Percentiles rank a stretch among this genome's conserved stretches.
Conservation (phyloP, 371 early-diverging fungal genomes). For the Dipsacomyces acuminosporus region DNA sequence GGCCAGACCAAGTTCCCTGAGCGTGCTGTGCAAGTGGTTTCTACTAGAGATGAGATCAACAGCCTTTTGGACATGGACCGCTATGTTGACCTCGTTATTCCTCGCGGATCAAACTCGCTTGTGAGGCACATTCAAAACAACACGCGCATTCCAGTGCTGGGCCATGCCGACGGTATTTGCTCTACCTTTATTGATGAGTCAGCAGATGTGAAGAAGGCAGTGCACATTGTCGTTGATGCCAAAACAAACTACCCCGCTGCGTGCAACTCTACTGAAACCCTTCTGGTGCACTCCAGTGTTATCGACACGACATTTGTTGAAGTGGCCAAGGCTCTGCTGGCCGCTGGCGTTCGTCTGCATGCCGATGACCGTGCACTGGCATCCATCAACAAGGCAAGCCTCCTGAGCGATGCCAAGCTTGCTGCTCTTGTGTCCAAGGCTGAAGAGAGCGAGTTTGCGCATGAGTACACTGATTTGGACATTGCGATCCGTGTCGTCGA, state of each 20-base stretch:
- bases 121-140: slow-evolving; percentile 86
- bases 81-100: slow-evolving; percentile 93
- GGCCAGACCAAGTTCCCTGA: slow-evolving; percentile 52
- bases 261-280: slow-evolving; percentile 90
- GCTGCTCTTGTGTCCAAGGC: slow-evolving; percentile 19
- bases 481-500: slow-evolving; percentile 79
- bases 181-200: slow-evolving; percentile 81
- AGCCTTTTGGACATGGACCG: slow-evolving; percentile 79
- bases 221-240: slow-evolving; percentile 77
- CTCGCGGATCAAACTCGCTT: slow-evolving; percentile 85
- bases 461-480: slow-evolving; percentile 83
- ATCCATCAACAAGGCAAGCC: slow-evolving; percentile 19
- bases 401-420: background rate
- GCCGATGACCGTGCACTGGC: slow-evolving; percentile 49
- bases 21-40: slow-evolving; percentile 82
- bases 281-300: slow-evolving; percentile 70
- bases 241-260: slow-evolving; percentile 96
- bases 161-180: slow-evolving; percentile 97
- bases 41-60: slow-evolving; percentile 81
- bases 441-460: slow-evolving; percentile 60
- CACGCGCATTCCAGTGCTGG: slow-evolving; percentile 96
- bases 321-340: slow-evolving; percentile 55
- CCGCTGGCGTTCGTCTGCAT: slow-evolving; percentile 59
- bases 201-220: slow-evolving; percentile 70
- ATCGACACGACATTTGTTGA: slow-evolving; percentile 50